Evolutionary conservation across 306 rosid genomes (phyloP).

Genomic region (Lathyrus tuberosus): DNA sequence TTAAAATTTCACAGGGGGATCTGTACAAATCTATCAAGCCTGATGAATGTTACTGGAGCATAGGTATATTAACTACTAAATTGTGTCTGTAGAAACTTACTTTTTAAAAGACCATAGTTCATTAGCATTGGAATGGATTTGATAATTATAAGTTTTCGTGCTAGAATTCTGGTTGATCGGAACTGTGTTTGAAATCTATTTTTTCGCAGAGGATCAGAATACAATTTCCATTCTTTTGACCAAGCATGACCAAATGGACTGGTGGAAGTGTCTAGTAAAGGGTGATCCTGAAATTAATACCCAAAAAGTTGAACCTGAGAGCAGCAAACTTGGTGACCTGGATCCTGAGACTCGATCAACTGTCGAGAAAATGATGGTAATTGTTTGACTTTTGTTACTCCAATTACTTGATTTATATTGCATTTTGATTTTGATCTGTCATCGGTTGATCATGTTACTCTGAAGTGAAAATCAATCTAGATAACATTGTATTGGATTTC

Average conservation of each 20-base stretch:
- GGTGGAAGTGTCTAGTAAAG: constrained; percentile 93
- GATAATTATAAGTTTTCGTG: neutral
- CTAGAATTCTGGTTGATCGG: neutral
- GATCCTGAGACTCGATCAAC: constrained; percentile 89
- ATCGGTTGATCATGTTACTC: neutral
- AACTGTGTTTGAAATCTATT: constrained; percentile 4
- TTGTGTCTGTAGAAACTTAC: neutral
- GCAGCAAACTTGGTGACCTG: constrained; percentile 82
- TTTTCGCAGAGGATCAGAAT: constrained; percentile 86
- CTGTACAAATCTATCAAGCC: constrained; percentile 64
- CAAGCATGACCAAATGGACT: constrained; percentile 92
- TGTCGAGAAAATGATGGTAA: constrained; percentile 98
- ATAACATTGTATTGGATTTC: neutral
- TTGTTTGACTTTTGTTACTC: neutral
- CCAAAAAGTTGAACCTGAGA: constrained; percentile 90
- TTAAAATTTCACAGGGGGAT: constrained; percentile 60
- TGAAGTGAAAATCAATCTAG: neutral
- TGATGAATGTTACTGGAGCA: constrained; percentile 94
- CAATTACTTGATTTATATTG: neutral
- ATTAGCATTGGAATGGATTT: neutral
- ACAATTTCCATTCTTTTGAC: constrained; percentile 81
- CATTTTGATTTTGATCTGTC: neutral
- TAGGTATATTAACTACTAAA: constrained; percentile 55
- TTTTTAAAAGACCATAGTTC: neutral
- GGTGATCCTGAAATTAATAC: constrained; percentile 93